phyloP scores from a whole-genome alignment of 768 basidiomycete genomes.

The Royoungia palumana region DNA sequence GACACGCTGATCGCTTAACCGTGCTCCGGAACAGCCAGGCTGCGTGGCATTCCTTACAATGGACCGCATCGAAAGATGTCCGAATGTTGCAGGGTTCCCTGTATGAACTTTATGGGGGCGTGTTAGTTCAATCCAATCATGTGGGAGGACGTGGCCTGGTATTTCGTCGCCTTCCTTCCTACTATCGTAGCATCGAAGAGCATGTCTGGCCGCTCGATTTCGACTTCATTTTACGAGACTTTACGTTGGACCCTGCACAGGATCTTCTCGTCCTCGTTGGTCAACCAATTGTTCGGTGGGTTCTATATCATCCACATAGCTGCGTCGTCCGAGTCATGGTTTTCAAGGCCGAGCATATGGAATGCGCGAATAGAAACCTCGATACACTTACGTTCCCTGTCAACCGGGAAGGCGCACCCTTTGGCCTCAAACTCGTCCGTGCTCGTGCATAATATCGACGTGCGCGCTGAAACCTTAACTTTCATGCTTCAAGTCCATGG shows the following conservation, averaged over 20 bases:
- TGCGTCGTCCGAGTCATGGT: conserved; percentile 3
- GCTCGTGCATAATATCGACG: conserved; percentile 25
- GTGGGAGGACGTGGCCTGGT: conserved; percentile 28
- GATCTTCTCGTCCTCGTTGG: conserved; percentile 57
- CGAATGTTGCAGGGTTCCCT: conserved; percentile 42
- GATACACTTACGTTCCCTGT: conserved; percentile 46
- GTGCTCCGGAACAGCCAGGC: conserved; percentile 37
- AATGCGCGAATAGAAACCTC: conserved; percentile 17
- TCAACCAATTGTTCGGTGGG: conserved; percentile 34
- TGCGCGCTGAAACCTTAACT: conserved; percentile 23
- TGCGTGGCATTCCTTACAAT: conserved; percentile 40
- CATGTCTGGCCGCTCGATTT: conserved; percentile 42
- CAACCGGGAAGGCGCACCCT: conserved; percentile 46
- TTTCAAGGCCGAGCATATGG: conserved; percentile 10
- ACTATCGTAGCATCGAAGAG: conserved; percentile 43
- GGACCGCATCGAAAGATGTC: conserved; percentile 32
- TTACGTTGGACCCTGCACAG: conserved; percentile 64
- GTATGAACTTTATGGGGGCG: conserved; percentile 60
- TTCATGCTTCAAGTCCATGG: conserved; percentile 56
- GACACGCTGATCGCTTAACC: conserved; percentile 35
- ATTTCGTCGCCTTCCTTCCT: conserved; percentile 51
- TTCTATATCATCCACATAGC: background rate
- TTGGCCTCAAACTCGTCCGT: conserved; percentile 35
- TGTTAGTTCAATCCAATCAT: conserved; percentile 43
- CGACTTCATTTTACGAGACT: conserved; percentile 47